Evolutionary conservation across 352 stramenopile genomes (phyloP).

Genomic region (Globisporangium takayamanum): DNA sequence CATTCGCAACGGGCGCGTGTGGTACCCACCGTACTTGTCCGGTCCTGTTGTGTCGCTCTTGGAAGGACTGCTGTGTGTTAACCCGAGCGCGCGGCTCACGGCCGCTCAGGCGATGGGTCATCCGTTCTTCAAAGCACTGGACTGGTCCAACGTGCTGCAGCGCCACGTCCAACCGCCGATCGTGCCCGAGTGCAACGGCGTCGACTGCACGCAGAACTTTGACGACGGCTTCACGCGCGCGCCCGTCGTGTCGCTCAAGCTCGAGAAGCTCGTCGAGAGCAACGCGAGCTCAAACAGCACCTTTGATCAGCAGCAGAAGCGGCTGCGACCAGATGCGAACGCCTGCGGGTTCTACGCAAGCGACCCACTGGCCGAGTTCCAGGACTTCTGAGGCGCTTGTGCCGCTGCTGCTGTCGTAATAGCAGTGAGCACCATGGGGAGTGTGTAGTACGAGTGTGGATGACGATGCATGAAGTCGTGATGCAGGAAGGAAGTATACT

Average conservation of each 20-base stretch:
- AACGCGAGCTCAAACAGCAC: neutral
- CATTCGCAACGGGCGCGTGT: conserved; percentile 54
- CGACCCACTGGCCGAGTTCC: conserved; percentile 5
- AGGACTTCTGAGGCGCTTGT: conserved; percentile 3
- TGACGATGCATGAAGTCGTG: neutral
- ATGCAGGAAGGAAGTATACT: neutral
- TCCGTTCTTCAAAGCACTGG: conserved; percentile 62
- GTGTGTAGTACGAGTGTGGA: no score
- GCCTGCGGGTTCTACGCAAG: conserved; percentile 5
- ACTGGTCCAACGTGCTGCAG: conserved; percentile 63
- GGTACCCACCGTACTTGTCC: conserved; percentile 63
- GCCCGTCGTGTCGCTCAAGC: conserved; percentile 36
- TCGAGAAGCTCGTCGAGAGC: neutral
- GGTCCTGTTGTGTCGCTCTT: conserved; percentile 36
- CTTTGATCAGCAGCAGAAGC: conserved; percentile 2
- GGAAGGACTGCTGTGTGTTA: conserved; percentile 43
- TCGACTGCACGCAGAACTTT: conserved; percentile 79
- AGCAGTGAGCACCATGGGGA: no score
- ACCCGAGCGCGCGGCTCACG: conserved; percentile 40
- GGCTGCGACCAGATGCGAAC: neutral
- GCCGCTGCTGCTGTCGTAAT: no score
- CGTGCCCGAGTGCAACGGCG: conserved; percentile 37
- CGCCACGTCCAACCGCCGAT: conserved; percentile 62
- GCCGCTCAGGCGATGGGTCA: conserved; percentile 63
- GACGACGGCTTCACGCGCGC: conserved; percentile 79